Base-by-base conservation (phyloP, 2,329 filamentous ascomycete species). In the Periconia macrospinosa region DNA sequence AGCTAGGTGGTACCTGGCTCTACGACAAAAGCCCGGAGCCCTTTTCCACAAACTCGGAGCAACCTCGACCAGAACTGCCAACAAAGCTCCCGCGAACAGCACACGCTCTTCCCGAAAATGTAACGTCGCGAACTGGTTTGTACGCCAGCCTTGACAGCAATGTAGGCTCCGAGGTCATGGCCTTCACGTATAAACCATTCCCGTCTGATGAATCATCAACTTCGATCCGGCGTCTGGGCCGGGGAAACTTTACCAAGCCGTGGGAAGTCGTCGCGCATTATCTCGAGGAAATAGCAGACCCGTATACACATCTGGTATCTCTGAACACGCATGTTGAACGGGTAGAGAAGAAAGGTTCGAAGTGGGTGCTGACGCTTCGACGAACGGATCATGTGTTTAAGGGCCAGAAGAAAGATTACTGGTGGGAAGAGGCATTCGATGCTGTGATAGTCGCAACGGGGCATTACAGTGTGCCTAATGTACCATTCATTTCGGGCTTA, bases 361-460 rank as follows among this genome's bases (percentile, higher is more conserved):
- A 68, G 55, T 74, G 72, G 72, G 55, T 56, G 1, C 48, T 75
- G 0, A 69, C 67, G 0, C 57, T 74, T 11, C 63, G 70, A 1
- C 47, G 43, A 19, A 50, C 43, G 1, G 48, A 48, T 18, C 45
- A 53, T 11, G 17, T 47, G 8, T 45, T 52, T 13, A 50, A 45
- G 14, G 53, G 48, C 3, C 30, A 54, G 40, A 27, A 42, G 33
- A 56, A 49, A 10, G 66, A 74, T 46, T 63, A 68, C 57, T 75
- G 73, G 74, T 75, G 72, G 75, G 55, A 66, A 19, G 71, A 78
- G 55, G 57, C 54, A 0, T 78, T 77, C 19, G 90, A 93, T 69
- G 90, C 90, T 3, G 81, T 93, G 7, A 83, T 92, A 2, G 82
- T 91, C 15, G 88, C 89, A 13, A 89, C 84, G 51, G 90, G 90